Base-by-base conservation (phyloP, 2,329 filamentous ascomycete genomes). In the Epichloe gansuensis region DNA sequence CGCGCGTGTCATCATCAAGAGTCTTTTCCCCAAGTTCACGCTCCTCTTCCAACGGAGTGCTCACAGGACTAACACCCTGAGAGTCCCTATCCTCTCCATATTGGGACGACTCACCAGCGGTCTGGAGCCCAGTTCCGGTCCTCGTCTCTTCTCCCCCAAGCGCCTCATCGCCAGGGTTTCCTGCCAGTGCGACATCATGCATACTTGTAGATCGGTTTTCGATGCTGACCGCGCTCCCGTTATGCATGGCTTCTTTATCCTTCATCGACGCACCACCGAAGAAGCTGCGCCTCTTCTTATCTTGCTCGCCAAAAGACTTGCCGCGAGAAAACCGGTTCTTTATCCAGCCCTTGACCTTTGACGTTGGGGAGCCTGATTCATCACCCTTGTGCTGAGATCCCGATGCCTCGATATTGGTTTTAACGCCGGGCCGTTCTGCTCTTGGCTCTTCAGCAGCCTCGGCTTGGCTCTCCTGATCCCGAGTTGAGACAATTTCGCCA, bases 261-360 rank as follows among this genome's bases (percentile, higher is more conserved):
- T 68, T 70, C 5, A 77, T 64, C 11, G 73, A 68, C 0, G 71
- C 73, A 5, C 77, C 76, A 13, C 77, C 77, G 13, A 79, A 61
- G 55, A 80, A 79, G 25, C 69, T 64, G 51, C 63, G 66, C 47
- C 60, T 59, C 58, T 68, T 67, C 4, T 66, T 61, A 15, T 60
- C 61, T 1, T 69, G 63, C 11, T 71, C 69, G 7, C 66, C 63
- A 0, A 69, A 51, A 2, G 70, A 69, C 52, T 71, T 73, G 8
- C 70, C 64, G 5, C 68, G 66, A 0, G 70, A 71, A 54, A 81
- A 75, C 5, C 72, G 74, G 25, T 72, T 74, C 61, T 75, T 80
- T 51, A 81, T 68, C 78, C 78, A 81, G 40, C 69, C 71, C 57
- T 72, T 78, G 43, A 78, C 71, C 54, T 71, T 72, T 48, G 66